A percentile compares a stretch with the other conserved stretches of the same genome.
These are phyloP conservation scores for Fomitopsis serialis DNA, from an alignment of 768 basidiomycete species.

Conservation along the genomic window DNA sequence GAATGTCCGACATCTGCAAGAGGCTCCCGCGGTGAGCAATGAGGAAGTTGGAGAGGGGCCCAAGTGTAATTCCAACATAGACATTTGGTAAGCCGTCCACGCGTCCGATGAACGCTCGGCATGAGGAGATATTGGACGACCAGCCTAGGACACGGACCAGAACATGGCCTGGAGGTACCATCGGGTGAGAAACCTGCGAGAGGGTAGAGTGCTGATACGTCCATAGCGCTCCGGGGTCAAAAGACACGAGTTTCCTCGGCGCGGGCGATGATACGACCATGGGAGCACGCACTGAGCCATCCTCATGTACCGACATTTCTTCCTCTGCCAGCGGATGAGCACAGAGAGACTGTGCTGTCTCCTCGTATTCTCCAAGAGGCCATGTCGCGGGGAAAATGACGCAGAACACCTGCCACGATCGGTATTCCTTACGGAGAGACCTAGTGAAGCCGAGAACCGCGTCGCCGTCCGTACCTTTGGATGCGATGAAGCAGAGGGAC, in stretches of 20 bases:
- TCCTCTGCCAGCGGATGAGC: neutral
- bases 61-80: neutral
- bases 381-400: conserved; percentile 24
- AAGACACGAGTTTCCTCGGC: neutral
- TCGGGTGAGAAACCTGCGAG: neutral
- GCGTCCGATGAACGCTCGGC: conserved; percentile 2
- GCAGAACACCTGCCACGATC: conserved; percentile 23
- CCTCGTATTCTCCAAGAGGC: conserved; percentile 5
- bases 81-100: neutral
- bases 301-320: neutral
- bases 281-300: neutral
- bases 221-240: neutral
- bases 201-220: neutral
- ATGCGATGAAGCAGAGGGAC: neutral
- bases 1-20: neutral
- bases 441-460: conserved; percentile 26
- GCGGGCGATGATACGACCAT: neutral
- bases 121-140: neutral
- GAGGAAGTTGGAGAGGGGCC: conserved; percentile 3
- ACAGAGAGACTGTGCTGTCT: neutral
- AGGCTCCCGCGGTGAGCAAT: conserved; percentile 2
- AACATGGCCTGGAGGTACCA: neutral
- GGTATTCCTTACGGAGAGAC: conserved; percentile 26
- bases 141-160: conserved; percentile 1
- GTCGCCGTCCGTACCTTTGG: conserved; percentile 19